Evolutionary conservation across 2,329 filamentous ascomycete species (phyloP), one percentile per base, ranked within the genome.

Genomic region (Diaporthe vexans): DNA sequence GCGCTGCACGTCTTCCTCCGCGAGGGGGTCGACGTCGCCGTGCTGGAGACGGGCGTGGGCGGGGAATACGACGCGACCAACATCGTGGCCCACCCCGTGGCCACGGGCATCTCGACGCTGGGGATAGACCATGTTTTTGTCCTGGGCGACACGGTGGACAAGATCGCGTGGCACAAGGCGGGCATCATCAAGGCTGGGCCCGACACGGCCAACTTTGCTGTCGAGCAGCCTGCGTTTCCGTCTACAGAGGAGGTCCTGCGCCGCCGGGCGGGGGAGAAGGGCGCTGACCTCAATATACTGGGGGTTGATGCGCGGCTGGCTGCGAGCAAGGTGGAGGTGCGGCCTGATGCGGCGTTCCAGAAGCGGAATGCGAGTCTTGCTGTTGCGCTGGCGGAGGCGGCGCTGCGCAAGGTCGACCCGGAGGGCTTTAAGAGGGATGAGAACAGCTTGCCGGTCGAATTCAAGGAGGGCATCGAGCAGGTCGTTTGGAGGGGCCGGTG

Each of bases 401-500:
- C 85, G 0, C 77, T 92, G 43, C 76, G 80, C 26, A 88, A 83
- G 76, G 76, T 91, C 5, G 84, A 85, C 59, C 75, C n/a, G 77
- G 84, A 0, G 46, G 73, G 8, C 80, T 84, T 37, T 75, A 74
- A 0, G 52, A 63, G 77, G 0, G 77, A 79, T 15, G 74, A 76
- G 0, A 76, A 80, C 4, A 40, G 13, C 46, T 83, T 96, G 4
- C 90, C 94, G 0, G 81, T 83, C 15, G 88, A 92, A 77, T 94
- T 98, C 79, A 85, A 91, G 33, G 86, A 89, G 19, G 97, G 95
- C 0, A 85, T 99, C 1, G 92, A 96, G 80, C 84, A 90, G 78
- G 93, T 95, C 3, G 90, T 91, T 3, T 94, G 95, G 85, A 90
- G 95, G 54, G 97, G 96, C 5, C 89, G 97, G 59, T 98, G 95